Conservation (phyloP, 2,329 filamentous ascomycete species). For the Keithomyces neogunnii region DNA sequence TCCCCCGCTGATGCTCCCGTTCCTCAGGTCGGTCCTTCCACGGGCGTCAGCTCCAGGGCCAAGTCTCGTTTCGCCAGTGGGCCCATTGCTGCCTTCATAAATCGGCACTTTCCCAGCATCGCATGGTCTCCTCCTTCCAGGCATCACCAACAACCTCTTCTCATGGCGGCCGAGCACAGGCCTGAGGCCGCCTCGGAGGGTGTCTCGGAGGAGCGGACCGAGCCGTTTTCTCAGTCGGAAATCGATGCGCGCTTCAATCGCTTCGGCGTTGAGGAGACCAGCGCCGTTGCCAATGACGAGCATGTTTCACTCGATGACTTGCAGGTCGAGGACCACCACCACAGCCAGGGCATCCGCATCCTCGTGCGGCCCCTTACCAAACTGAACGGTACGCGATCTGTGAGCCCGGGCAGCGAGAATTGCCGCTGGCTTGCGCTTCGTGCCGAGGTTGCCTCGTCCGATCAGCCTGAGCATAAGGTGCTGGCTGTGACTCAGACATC, state of each 20-base stretch:
- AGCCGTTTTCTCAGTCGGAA: constrained; percentile 50
- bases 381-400: constrained; percentile 42
- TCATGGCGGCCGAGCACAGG: constrained; percentile 37
- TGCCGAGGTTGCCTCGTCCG: constrained; percentile 42
- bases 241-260: constrained; percentile 40
- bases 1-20: not conserved
- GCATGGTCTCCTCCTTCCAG: constrained; percentile 3
- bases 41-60: not conserved
- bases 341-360: constrained; percentile 48
- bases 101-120: constrained; percentile 2
- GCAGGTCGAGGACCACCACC: constrained; percentile 41
- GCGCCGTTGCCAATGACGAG: constrained; percentile 28
- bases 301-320: constrained; percentile 46
- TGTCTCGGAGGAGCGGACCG: constrained; percentile 43
- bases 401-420: constrained; percentile 48
- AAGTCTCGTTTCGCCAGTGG: constrained; percentile 1
- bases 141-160: constrained; percentile 6
- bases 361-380: constrained; percentile 46
- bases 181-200: constrained; percentile 27
- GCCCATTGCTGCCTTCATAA: constrained; percentile 3
- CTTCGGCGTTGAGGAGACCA: constrained; percentile 35
- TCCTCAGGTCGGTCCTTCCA: not conserved
- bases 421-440: constrained; percentile 49
- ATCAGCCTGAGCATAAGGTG: constrained; percentile 47
- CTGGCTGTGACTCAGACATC: constrained; percentile 52